Percentiles rank a stretch among this genome's conserved stretches.
These are phyloP conservation scores for Aphanomyces euteiches DNA, from an alignment of 352 stramenopile genomes.

Conservation along the genomic window DNA sequence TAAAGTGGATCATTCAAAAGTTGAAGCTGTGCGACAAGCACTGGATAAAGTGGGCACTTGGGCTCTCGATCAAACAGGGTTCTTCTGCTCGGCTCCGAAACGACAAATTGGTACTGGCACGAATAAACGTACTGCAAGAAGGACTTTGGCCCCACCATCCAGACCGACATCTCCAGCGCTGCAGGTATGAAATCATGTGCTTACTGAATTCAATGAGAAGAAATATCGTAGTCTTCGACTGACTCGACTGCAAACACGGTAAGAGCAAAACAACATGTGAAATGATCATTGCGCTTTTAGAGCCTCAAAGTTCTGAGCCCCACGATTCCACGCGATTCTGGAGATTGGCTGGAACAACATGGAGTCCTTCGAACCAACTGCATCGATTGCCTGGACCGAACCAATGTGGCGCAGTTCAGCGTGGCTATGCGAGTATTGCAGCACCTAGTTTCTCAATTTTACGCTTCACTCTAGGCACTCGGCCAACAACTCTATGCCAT, in stretches of 20 bases:
- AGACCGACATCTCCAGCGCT: no score
- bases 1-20: constrained; percentile 84
- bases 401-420: constrained; percentile 85
- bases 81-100: constrained; percentile 94
- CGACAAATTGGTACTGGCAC: constrained; percentile 59
- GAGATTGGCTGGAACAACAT: constrained; percentile 92
- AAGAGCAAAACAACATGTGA: neutral
- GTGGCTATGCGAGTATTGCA: constrained; percentile 57
- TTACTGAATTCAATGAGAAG: no score
- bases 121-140: constrained; percentile 47
- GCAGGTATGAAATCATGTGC: no score
- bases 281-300: neutral
- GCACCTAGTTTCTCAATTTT: no score
- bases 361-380: constrained; percentile 99
- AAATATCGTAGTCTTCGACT: no score
- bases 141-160: neutral
- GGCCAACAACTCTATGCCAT: constrained; percentile 96
- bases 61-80: constrained; percentile 95
- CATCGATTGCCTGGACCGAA: constrained; percentile 93
- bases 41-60: constrained; percentile 95
- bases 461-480: constrained; percentile 53
- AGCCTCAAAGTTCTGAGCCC: constrained; percentile 36
- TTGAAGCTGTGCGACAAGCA: constrained; percentile 37
- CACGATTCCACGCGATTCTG: constrained; percentile 73
- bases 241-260: no score